Conservation (phyloP, 768 basidiomycete species). For the Calocybe indica region DNA sequence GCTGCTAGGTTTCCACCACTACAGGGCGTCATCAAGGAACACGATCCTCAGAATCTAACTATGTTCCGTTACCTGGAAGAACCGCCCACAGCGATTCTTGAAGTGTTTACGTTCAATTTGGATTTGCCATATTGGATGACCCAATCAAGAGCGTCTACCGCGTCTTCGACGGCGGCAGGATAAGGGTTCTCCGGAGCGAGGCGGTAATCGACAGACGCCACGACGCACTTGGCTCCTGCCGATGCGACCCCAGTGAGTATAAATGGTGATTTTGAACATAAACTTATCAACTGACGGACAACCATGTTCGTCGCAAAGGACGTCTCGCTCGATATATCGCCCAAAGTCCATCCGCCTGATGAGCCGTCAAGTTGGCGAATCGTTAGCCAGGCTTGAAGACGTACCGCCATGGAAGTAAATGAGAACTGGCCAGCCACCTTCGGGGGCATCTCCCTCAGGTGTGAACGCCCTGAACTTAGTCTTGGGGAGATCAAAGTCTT, state of each 20-base stretch:
- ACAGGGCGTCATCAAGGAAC: not conserved
- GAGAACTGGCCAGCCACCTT: slow-evolving; percentile 63
- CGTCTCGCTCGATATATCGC: slow-evolving; percentile 54
- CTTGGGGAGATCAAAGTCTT: slow-evolving; percentile 47
- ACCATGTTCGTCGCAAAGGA: slow-evolving; percentile 58
- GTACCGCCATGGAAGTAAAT: slow-evolving; percentile 72
- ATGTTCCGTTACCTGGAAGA: slow-evolving; percentile 50
- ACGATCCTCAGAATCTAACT: not conserved
- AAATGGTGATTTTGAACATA: too few relatives aligned
- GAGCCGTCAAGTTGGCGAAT: not conserved
- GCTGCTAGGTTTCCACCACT: slow-evolving; percentile 72
- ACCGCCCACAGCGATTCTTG: slow-evolving; percentile 64
- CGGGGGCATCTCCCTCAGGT: slow-evolving; percentile 45
- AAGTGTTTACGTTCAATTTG: slow-evolving; percentile 41
- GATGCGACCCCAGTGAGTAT: not conserved
- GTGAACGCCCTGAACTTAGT: slow-evolving; percentile 60
- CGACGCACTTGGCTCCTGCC: slow-evolving; percentile 54
- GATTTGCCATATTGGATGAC: slow-evolving; percentile 40
- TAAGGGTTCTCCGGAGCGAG: slow-evolving; percentile 68
- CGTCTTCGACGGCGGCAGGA: slow-evolving; percentile 67
- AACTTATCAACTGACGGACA: slow-evolving; percentile 32
- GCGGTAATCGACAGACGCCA: slow-evolving; percentile 65
- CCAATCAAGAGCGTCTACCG: slow-evolving; percentile 63
- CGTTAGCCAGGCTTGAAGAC: slow-evolving; percentile 6
- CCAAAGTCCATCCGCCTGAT: slow-evolving; percentile 73